phyloP scores from a whole-genome alignment of 306 rosid species.

The Vigna reflexopilosa region DNA sequence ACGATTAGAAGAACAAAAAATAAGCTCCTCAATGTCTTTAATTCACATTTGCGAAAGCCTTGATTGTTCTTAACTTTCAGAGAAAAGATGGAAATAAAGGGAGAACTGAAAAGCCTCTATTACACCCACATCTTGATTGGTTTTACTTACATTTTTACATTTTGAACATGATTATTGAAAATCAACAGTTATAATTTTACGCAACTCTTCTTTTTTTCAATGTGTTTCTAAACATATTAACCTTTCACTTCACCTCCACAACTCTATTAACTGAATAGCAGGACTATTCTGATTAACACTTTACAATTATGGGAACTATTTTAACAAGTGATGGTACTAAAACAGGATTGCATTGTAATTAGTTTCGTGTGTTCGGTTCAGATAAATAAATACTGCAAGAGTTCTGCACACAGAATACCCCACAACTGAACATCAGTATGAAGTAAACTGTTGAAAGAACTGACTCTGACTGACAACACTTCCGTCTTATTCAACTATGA shows the following conservation, averaged over 20 bases:
- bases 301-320: not conserved
- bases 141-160: no score
- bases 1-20: not conserved
- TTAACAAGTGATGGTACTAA: not conserved
- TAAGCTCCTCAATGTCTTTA: not conserved
- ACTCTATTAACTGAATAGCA: not conserved
- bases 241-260: no score
- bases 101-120: not conserved
- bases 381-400: conserved; percentile 9
- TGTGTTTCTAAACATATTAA: no score
- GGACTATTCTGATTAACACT: not conserved
- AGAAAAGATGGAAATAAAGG: not conserved
- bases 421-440: conserved; percentile 20
- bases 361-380: conserved; percentile 2
- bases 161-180: no score
- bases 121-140: no score
- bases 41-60: not conserved
- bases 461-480: conserved; percentile 4
- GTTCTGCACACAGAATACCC: not conserved
- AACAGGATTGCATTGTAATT: not conserved
- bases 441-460: conserved; percentile 5
- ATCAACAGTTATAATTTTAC: no score
- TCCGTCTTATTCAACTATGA: conserved; percentile 10
- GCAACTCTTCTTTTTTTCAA: no score
- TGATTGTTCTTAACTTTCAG: not conserved